Evolutionary conservation across 768 basidiomycete genomes (phyloP).

Genomic region (Imleria badia): DNA sequence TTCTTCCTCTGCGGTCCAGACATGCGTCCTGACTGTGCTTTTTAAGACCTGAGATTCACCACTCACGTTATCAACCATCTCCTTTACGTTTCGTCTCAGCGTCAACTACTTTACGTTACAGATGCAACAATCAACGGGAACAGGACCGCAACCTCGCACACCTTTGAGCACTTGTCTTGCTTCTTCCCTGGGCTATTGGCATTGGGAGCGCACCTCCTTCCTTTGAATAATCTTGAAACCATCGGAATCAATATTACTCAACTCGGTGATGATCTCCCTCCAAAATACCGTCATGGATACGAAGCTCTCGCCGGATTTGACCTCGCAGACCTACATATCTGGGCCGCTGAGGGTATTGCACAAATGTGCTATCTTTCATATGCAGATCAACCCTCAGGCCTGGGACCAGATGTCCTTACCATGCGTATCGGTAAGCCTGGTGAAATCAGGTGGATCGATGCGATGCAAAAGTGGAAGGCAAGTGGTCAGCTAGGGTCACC

Average conservation of each 20-base stretch:
- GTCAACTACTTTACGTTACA: conserved; percentile 68
- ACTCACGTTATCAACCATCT: conserved; percentile 62
- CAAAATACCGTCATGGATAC: conserved; percentile 29
- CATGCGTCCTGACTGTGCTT: conserved; percentile 5
- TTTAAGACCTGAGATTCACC: conserved; percentile 58
- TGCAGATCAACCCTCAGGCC: conserved; percentile 65
- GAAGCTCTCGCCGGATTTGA: conserved; percentile 45
- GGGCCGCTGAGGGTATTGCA: conserved; percentile 75
- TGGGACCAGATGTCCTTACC: conserved; percentile 61
- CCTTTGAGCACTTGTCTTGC: conserved; percentile 74
- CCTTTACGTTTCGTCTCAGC: conserved; percentile 63
- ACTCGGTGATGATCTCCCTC: conserved; percentile 31
- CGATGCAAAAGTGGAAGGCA: conserved; percentile 48
- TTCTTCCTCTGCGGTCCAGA: neutral
- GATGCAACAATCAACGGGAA: conserved; percentile 39
- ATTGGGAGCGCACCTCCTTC: conserved; percentile 63
- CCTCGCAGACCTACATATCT: conserved; percentile 64
- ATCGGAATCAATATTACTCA: conserved; percentile 46
- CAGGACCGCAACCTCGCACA: conserved; percentile 41
- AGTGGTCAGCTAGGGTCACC: conserved; percentile 46
- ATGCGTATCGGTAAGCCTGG: conserved; percentile 29
- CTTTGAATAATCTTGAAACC: conserved; percentile 49
- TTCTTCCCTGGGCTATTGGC: conserved; percentile 77
- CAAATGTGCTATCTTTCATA: conserved; percentile 71
- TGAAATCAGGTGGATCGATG: conserved; percentile 27